These are phyloP conservation scores for Pseudogymnoascus sp. DNA, from an alignment of 2,329 filamentous ascomycete species.

Conservation along the genomic window DNA sequence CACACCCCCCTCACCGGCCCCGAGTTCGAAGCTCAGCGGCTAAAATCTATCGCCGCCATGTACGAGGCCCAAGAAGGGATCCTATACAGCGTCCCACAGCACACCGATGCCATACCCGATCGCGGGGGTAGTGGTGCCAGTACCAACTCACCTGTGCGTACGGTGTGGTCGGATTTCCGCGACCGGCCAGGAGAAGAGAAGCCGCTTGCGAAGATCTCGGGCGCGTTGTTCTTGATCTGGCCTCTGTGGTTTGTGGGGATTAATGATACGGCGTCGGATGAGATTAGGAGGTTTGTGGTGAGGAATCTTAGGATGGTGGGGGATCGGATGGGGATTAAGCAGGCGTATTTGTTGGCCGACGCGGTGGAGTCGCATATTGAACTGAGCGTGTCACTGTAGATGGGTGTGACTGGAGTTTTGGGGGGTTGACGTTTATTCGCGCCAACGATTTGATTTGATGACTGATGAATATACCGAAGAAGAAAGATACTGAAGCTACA, in stretches of 20 bases:
- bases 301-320: slow-evolving; percentile 22
- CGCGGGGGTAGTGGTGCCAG: not conserved
- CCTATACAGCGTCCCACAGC: slow-evolving; percentile 23
- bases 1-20: slow-evolving; percentile 18
- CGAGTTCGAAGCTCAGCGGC: slow-evolving; percentile 23
- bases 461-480: not conserved
- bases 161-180: not conserved
- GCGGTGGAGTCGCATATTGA: slow-evolving; percentile 13
- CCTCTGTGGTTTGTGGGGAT: slow-evolving; percentile 26
- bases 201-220: slow-evolving; percentile 17
- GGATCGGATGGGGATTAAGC: slow-evolving; percentile 23
- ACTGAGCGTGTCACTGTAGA: not conserved
- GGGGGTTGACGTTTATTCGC: not conserved
- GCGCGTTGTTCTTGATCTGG: slow-evolving; percentile 27
- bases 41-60: slow-evolving; percentile 21
- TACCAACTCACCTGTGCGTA: not conserved
- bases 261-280: slow-evolving; percentile 17
- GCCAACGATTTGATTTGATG: not conserved
- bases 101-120: slow-evolving; percentile 10
- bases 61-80: slow-evolving; percentile 21
- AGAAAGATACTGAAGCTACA: not conserved
- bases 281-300: slow-evolving; percentile 19
- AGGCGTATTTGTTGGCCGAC: slow-evolving; percentile 23
- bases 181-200: not conserved
- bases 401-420: not conserved